These are phyloP conservation scores for Fusarium nisikadoi DNA, from an alignment of 2,329 filamentous ascomycete genomes.

Conservation along the genomic window DNA sequence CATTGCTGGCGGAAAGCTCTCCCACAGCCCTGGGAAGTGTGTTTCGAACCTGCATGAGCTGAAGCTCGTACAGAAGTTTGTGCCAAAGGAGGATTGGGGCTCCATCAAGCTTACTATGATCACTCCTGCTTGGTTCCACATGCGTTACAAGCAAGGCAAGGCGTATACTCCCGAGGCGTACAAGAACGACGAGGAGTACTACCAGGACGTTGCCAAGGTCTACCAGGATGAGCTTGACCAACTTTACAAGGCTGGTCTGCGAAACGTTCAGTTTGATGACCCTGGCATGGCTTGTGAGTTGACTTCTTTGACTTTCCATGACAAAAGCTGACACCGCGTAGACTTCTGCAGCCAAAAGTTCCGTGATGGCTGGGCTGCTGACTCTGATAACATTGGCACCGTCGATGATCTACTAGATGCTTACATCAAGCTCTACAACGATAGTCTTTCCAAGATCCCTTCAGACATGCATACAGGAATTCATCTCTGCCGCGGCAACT, in stretches of 20 bases:
- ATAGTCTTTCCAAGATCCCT: constrained; percentile 71
- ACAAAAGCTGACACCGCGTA: constrained; percentile 44
- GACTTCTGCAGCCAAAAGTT: constrained; percentile 81
- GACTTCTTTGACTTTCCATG: fast-evolving
- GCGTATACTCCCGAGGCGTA: constrained; percentile 43
- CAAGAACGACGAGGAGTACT: constrained; percentile 62
- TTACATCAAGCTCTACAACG: constrained; percentile 82
- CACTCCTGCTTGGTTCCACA: constrained; percentile 57
- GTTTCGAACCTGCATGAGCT: constrained; percentile 63
- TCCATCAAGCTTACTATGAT: constrained; percentile 66
- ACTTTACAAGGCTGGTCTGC: constrained; percentile 69
- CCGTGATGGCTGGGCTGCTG: constrained; percentile 74
- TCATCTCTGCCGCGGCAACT: constrained; percentile 78
- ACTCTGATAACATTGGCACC: constrained; percentile 73
- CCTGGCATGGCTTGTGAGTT: constrained; percentile 72
- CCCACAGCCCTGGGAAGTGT: constrained; percentile 55
- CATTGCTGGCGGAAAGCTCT: constrained; percentile 61
- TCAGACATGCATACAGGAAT: constrained; percentile 80
- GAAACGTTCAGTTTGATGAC: constrained; percentile 76
- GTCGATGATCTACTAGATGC: constrained; percentile 77
- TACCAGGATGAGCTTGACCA: constrained; percentile 71
- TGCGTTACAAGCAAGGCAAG: constrained; percentile 45
- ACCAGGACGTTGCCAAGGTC: constrained; percentile 71
- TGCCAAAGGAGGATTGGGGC: constrained; percentile 60
- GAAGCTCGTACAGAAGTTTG: constrained; percentile 56